Evolutionary conservation across 139 green algal species (phyloP).

Genomic region (Mychonastes homosphaera): DNA sequence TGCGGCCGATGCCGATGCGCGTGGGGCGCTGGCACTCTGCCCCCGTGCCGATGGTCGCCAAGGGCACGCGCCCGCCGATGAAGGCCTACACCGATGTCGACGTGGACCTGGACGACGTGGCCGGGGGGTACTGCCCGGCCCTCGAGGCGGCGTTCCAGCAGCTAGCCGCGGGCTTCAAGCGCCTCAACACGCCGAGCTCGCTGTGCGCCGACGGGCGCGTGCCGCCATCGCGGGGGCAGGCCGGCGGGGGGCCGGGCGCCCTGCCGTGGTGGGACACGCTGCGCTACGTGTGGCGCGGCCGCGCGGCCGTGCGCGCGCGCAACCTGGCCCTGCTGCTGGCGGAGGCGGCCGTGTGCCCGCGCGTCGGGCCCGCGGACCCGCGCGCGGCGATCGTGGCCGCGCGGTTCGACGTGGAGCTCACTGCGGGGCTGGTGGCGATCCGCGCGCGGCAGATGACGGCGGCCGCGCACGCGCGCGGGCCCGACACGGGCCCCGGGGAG

Average conservation of each 20-base stretch:
- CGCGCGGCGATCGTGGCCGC: constrained; percentile 21
- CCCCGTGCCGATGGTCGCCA: constrained; percentile 27
- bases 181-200: constrained; percentile 30
- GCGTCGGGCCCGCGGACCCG: constrained; percentile 14
- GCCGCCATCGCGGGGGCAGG: background rate
- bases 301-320: background rate
- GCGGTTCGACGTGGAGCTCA: constrained; percentile 15
- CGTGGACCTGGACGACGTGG: constrained; percentile 22
- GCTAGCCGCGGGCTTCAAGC: constrained; percentile 24
- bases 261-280: constrained; percentile 31
- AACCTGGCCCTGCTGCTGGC: constrained; percentile 9
- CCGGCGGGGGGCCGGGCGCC: background rate
- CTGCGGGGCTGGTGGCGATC: constrained; percentile 14
- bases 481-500: constrained; percentile 19
- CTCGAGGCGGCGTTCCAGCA: constrained; percentile 41
- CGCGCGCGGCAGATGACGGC: constrained; percentile 17
- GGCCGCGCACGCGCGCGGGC: constrained; percentile 10
- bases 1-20: constrained; percentile 13
- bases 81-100: constrained; percentile 60
- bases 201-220: constrained; percentile 24
- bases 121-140: constrained; percentile 31
- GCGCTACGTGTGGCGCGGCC: constrained; percentile 46
- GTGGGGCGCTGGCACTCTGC: constrained; percentile 37
- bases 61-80: constrained; percentile 40
- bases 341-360: constrained; percentile 12